Base-by-base conservation (phyloP, 495 filamentous ascomycete genomes). In the Hyaloscypha variabilis region DNA sequence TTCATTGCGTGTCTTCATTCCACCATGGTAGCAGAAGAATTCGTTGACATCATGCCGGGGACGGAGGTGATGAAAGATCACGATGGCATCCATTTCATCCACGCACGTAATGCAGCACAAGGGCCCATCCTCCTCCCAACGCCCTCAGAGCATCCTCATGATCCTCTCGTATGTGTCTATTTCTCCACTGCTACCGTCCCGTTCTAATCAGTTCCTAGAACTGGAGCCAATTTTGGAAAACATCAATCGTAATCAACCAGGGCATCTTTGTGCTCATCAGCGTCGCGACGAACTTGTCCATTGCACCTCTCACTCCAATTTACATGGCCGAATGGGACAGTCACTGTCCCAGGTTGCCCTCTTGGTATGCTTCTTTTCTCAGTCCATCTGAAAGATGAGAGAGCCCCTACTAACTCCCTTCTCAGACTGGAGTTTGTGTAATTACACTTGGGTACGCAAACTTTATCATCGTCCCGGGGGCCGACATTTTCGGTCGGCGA, bases 381-480 rank as follows among this genome's bases (percentile, higher is more conserved):
- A n/a, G 13, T 36, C 31, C 6, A 36, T 36, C 31, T 6, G 31
- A 5, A 36, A 6, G 13, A 13, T 6, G 31, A 36, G 5, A 36
- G 5, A 36, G 5, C 31, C 13, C 6, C 13, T 36, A 36, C 5
- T 13, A 13, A 36, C 6, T 5, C 5, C 13, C 31, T 36, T 36
- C 6, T 36, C n/a, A 36, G 31, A 58, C 51, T 8, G 62, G 62
- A 8, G 52, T 6, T n/a, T 42, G 50, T 24, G 62, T 64, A 4
- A 24, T 64, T 29, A 52, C 39, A n/a, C 25, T 56, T 19, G 62
- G 14, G 2, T 89, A 88, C 68, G 85, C 83, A 63, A 89, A 89
- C 67, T 88, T 89, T 74, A 79, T 89, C 65, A 62, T 62, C 79
- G 83, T 88, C 26, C 86, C 87, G 2, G 75, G 87, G 25, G 79